Base-by-base conservation (phyloP, 1,284 basidiomycete genomes). In the Marasmius fiardii region DNA sequence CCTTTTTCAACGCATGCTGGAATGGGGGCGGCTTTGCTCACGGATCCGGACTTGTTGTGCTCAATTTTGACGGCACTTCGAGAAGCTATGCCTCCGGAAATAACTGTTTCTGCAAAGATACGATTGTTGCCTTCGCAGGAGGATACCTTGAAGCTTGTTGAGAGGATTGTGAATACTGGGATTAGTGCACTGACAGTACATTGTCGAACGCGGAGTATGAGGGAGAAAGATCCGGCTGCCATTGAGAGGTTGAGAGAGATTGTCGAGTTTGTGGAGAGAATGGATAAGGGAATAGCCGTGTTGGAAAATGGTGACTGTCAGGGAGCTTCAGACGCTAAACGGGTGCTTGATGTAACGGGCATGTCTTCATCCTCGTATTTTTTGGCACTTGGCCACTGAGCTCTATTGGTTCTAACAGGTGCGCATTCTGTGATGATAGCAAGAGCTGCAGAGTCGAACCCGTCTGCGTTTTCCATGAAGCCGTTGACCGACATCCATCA, bases 371-470 rank as follows among this genome's bases (percentile, higher is more conserved):
- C 4, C n/a, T 51, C 21, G 10, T 41, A 16, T 8, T 44, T 20
- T 3, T n/a, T 31, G 10, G 24, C 3, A 35, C 35, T 12, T 52
- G 35, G 24, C 31, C 31, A 16, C 37, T 48, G 34, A 52, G 34
- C 31, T 53, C 49, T 26, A n/a, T 26, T 21, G 8, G 20, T 14
- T 31, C 16, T 23, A 39, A 16, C 20, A 90, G 92, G 90, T 21
- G 93, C 92, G n/a, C 85, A 90, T 61, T 93, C 92, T 0, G 86
- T 93, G 31, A 99, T 99, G 96, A 90, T 99, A 43, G 97, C 96
- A 6, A 88, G 95, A 12, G 93, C 89, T 0, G 95, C 95, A 6
- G 97, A 99, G 72, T 74, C 87, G 8, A 99, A 99, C 69, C 93
- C 95, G 0, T 88, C 90, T 0, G 90, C 93, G 64, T 99, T 99